Evolutionary conservation across 1,284 basidiomycete genomes (phyloP).

Genomic region (Trametes versicolor): DNA sequence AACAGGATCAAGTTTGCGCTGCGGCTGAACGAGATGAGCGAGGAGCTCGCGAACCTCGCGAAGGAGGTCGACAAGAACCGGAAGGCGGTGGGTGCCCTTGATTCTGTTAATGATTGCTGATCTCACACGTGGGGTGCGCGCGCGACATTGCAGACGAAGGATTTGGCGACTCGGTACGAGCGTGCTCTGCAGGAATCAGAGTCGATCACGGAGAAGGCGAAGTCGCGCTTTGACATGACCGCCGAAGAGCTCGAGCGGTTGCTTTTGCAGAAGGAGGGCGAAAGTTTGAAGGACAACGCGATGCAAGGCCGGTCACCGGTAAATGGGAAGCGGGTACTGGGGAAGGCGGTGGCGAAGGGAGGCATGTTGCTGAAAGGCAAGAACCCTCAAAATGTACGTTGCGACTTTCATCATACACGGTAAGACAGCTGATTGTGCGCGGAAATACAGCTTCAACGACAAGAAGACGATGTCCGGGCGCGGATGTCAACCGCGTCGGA

Average conservation of each 20-base stretch:
- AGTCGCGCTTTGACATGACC: slow-evolving; percentile 85
- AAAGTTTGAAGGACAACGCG: slow-evolving; percentile 83
- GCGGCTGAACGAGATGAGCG: slow-evolving; percentile 94
- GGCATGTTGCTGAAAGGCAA: slow-evolving; percentile 92
- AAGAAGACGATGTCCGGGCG: slow-evolving; percentile 93
- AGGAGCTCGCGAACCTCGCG: slow-evolving; percentile 86
- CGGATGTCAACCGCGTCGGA: slow-evolving; percentile 90
- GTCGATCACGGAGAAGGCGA: slow-evolving; percentile 87
- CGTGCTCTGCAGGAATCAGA: slow-evolving; percentile 92
- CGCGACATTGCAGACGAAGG: slow-evolving; percentile 76
- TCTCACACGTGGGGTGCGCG: neutral
- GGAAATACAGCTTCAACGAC: slow-evolving; percentile 77
- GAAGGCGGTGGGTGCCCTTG: slow-evolving; percentile 71
- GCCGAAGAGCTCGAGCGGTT: slow-evolving; percentile 96
- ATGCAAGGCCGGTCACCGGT: slow-evolving; percentile 66
- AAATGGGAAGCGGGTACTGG: slow-evolving; percentile 81
- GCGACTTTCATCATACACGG: neutral
- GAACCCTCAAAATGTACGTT: slow-evolving; percentile 88
- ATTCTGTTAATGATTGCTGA: neutral
- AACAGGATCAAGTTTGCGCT: slow-evolving; percentile 88
- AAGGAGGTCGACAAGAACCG: slow-evolving; percentile 96
- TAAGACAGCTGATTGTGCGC: slow-evolving; percentile 2
- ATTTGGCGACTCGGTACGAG: slow-evolving; percentile 89
- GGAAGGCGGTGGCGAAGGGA: slow-evolving; percentile 92
- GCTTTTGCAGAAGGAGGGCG: slow-evolving; percentile 95